These are phyloP conservation scores for Globisporangium heterothallicum DNA, from an alignment of 352 stramenopile genomes.

Conservation along the genomic window DNA sequence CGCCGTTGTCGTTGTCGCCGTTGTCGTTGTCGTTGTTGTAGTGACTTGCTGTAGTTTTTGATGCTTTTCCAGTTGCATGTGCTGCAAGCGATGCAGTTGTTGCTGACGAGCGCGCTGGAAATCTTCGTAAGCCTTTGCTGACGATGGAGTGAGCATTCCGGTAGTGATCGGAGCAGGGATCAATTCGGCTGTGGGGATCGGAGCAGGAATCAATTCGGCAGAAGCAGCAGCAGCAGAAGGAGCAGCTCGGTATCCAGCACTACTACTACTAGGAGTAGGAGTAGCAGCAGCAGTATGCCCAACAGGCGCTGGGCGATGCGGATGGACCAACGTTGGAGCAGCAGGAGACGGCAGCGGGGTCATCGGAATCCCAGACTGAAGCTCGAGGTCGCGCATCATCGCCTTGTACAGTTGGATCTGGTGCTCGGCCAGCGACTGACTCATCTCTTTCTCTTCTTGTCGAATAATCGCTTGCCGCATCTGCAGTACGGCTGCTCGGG, in stretches of 20 bases:
- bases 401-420: constrained; percentile 27
- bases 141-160: background rate
- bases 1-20: background rate
- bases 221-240: constrained; percentile 4
- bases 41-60: constrained; percentile 20
- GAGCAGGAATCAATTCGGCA: constrained; percentile 5
- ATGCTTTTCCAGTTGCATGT: constrained; percentile 33
- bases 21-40: background rate
- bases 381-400: constrained; percentile 41
- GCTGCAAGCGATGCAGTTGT: constrained; percentile 48
- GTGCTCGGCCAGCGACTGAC: constrained; percentile 15
- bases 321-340: background rate
- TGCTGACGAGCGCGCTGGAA: constrained; percentile 41
- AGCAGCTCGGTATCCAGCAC: background rate
- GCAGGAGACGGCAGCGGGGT: background rate
- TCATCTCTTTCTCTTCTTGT: constrained; percentile 8
- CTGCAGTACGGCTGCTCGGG: background rate
- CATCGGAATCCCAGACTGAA: constrained; percentile 18
- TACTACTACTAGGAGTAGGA: constrained; percentile 1
- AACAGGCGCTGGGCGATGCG: constrained; percentile 18
- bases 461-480: constrained; percentile 11
- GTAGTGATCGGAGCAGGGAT: background rate
- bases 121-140: constrained; percentile 21
- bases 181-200: background rate
- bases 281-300: constrained; percentile 13